Evolutionary conservation across 768 basidiomycete genomes (phyloP), one percentile per base, ranked within the genome.

Genomic region (Lentinula sp.): DNA sequence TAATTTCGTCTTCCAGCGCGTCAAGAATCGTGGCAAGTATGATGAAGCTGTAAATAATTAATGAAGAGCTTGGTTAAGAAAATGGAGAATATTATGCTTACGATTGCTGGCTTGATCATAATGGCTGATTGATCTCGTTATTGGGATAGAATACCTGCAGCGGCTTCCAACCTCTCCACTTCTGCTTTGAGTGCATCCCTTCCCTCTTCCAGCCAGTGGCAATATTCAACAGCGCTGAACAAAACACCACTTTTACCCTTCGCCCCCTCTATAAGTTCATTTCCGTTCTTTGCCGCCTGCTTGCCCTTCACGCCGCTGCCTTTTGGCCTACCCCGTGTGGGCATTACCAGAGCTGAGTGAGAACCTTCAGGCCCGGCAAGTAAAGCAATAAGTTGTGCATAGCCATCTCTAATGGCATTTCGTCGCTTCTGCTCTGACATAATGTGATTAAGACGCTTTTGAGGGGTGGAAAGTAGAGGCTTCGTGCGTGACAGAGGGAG

Each of bases 351-450:
- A 0, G 82, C 79, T 54, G 87, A 83, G 2, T 85, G 78, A 23
- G 78, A 74, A 4, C 89, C 91, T 4, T 85, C 87, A n/a, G 91
- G 89, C 7, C 34, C 50, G 0, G 91, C 85, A 58, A 95, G 85
- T 23, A 96, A 76, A 0, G 86, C 75, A 35, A 93, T 93, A 45
- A 96, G 75, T 69, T 93, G 91, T 1, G 91, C 86, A 73, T 95
- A 96, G 43, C 93, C 93, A 63, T 91, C 88, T 45, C 91, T 86
- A 65, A 96, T 96, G 55, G 91, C 90, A 68, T 95, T 95, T 9
- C 94, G 85, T 7, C 94, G 89, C 68, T 92, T 92, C 74, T 96
- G 93, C 70, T 96, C 94, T 6, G 91, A 93, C 83, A 93, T 87
- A 78, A 96, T 95, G 76, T 96, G 93, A 70, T 95, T 94, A 15